Percentiles rank a stretch among this genome's conserved stretches.
Conservation (phyloP, 2,329 filamentous ascomycete genomes). For the Stemphylium vesicarium region DNA sequence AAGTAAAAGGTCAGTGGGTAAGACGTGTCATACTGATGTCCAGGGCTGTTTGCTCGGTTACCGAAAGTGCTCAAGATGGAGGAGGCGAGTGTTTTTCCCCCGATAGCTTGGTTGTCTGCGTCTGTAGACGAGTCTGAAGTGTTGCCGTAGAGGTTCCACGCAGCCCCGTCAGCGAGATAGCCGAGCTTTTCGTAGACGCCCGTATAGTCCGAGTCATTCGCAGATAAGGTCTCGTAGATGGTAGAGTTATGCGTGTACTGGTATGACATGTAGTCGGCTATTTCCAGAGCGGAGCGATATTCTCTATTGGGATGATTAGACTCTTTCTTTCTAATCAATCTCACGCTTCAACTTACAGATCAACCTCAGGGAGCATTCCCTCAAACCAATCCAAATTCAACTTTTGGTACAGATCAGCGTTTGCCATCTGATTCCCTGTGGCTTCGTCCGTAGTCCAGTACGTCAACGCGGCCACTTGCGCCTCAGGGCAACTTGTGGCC, state of each 20-base stretch:
- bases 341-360: not conserved
- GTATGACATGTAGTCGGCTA: constrained; percentile 65
- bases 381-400: constrained; percentile 54
- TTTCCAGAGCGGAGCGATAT: constrained; percentile 60
- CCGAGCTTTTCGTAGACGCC: constrained; percentile 40
- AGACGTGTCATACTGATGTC: constrained; percentile 8
- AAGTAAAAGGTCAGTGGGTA: constrained; percentile 55
- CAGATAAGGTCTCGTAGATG: constrained; percentile 40
- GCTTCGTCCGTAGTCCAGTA: constrained; percentile 55
- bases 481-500: constrained; percentile 52
- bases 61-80: constrained; percentile 36
- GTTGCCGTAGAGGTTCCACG: constrained; percentile 53
- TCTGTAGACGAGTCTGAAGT: constrained; percentile 37
- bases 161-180: constrained; percentile 57
- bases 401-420: constrained; percentile 53
- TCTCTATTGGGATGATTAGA: constrained; percentile 41
- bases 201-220: constrained; percentile 32
- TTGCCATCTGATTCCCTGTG: constrained; percentile 45
- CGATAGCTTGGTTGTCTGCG: constrained; percentile 32
- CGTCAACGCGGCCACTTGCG: constrained; percentile 44
- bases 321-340: not conserved
- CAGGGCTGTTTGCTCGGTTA: constrained; percentile 18
- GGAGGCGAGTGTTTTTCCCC: constrained; percentile 40
- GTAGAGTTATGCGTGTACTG: constrained; percentile 59
- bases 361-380: constrained; percentile 42